phyloP scores from a whole-genome alignment of 345 rosid genomes.

The Salix brachista region DNA sequence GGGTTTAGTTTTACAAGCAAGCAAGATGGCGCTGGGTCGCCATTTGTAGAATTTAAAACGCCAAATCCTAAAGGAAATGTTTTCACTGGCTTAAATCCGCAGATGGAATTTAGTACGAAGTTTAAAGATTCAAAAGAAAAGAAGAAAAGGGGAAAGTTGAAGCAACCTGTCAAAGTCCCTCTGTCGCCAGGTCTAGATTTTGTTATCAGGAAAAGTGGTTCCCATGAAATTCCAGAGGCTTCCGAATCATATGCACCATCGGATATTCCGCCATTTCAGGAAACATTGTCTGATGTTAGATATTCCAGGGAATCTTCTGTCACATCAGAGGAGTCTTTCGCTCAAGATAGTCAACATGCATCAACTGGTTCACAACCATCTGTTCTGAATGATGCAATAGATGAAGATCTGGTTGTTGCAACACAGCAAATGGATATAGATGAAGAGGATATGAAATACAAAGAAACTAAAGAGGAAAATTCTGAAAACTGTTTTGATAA shows the following conservation, averaged over 20 bases:
- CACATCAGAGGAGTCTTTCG: slow-evolving; percentile 53
- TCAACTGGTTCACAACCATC: slow-evolving; percentile 33
- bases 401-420: slow-evolving; percentile 56
- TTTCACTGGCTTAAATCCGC: slow-evolving; percentile 43
- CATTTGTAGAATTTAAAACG: slow-evolving; percentile 51
- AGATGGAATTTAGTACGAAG: slow-evolving; percentile 58
- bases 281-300: slow-evolving; percentile 33
- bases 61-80: slow-evolving; percentile 41
- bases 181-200: slow-evolving; percentile 47
- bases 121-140: slow-evolving; percentile 37
- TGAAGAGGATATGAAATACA: slow-evolving; percentile 25
- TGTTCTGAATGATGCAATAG: slow-evolving; percentile 38
- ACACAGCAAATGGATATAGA: slow-evolving; percentile 63
- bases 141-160: slow-evolving; percentile 61
- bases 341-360: slow-evolving; percentile 29
- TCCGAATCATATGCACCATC: slow-evolving; percentile 69
- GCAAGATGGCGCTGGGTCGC: slow-evolving; percentile 24
- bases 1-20: slow-evolving; percentile 37
- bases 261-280: slow-evolving; percentile 80
- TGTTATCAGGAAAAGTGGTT: slow-evolving; percentile 37
- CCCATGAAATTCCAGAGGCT: slow-evolving; percentile 48
- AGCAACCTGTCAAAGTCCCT: slow-evolving; percentile 53
- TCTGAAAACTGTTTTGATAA: slow-evolving; percentile 28
- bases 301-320: slow-evolving; percentile 51
- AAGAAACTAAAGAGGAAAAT: slow-evolving; percentile 34